phyloP scores from a whole-genome alignment of 2,329 filamentous ascomycete genomes.

The Didymella exigua region DNA sequence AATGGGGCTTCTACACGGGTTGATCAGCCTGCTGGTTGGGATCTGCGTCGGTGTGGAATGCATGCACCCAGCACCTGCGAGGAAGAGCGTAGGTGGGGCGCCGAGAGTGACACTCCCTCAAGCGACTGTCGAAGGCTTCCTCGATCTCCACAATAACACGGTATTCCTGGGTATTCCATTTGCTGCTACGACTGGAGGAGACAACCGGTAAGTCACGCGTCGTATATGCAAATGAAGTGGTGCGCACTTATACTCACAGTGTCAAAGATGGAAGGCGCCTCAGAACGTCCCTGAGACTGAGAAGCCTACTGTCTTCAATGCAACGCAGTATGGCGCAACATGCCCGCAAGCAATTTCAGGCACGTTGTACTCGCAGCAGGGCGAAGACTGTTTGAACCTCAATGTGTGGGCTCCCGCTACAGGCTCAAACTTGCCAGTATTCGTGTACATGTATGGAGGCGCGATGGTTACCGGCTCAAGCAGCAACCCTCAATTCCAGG shows the following conservation, averaged over 20 bases:
- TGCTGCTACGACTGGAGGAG: conserved; percentile 30
- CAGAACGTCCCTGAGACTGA: conserved; percentile 18
- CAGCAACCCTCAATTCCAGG: conserved; percentile 52
- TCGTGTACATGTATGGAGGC: conserved; percentile 54
- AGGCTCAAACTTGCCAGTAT: conserved; percentile 35
- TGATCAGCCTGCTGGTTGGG: conserved; percentile 10
- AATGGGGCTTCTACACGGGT: conserved; percentile 7
- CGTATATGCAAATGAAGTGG: too few relatives aligned
- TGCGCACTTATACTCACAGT: background rate
- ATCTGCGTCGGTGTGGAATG: conserved; percentile 10
- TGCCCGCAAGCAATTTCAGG: conserved; percentile 34
- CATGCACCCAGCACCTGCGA: conserved; percentile 16
- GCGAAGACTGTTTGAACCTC: conserved; percentile 50
- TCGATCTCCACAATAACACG: conserved; percentile 26
- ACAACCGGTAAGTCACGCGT: conserved; percentile 25
- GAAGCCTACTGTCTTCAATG: conserved; percentile 21
- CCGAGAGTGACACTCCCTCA: conserved; percentile 21
- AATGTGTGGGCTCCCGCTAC: conserved; percentile 31
- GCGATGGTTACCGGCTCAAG: conserved; percentile 50
- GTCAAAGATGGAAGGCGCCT: conserved; percentile 28
- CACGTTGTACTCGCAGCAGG: conserved; percentile 27
- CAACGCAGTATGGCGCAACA: conserved; percentile 30
- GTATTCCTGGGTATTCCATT: conserved; percentile 35
- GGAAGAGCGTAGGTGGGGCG: conserved; percentile 9
- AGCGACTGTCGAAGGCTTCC: conserved; percentile 26